Conservation (phyloP, 176 grass and related monocot species). For the Musa beccarii region DNA sequence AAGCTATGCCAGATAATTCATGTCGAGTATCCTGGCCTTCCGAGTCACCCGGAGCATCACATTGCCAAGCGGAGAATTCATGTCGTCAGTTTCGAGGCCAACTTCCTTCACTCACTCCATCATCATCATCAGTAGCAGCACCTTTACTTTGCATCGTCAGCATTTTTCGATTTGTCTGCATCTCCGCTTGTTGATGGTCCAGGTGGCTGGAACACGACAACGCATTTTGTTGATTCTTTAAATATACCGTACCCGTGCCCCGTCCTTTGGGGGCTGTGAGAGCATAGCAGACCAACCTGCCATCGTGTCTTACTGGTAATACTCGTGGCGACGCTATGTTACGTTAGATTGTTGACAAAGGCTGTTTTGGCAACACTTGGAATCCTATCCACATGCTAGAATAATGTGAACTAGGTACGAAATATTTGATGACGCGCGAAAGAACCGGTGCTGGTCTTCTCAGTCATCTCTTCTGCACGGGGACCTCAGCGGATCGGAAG, state of each 20-base stretch:
- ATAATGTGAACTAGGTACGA: too few species aligned
- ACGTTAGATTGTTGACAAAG: background rate
- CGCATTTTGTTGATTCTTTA: constrained; percentile 81
- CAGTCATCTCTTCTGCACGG: background rate
- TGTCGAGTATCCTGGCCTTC: constrained; percentile 86
- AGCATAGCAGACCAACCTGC: constrained; percentile 96
- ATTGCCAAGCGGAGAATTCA: constrained; percentile 96
- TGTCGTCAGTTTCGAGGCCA: constrained; percentile 99
- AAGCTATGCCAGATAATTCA: constrained; percentile 42
- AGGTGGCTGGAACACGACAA: constrained; percentile 45
- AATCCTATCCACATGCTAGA: background rate
- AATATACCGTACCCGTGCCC: constrained; percentile 82
- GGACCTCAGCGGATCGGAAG: constrained; percentile 37
- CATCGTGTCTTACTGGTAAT: constrained; percentile 98
- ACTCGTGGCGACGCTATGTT: background rate
- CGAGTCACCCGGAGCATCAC: constrained; percentile 93
- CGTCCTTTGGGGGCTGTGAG: constrained; percentile 93
- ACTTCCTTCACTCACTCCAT: background rate
- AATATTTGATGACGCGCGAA: background rate
- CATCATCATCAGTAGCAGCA: background rate
- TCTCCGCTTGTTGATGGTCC: background rate
- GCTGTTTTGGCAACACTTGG: background rate
- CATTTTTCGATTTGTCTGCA: background rate
- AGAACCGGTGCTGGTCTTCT: background rate
- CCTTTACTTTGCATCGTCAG: too few species aligned